phyloP scores from a whole-genome alignment of 352 stramenopile genomes.

The Albugo candida region DNA sequence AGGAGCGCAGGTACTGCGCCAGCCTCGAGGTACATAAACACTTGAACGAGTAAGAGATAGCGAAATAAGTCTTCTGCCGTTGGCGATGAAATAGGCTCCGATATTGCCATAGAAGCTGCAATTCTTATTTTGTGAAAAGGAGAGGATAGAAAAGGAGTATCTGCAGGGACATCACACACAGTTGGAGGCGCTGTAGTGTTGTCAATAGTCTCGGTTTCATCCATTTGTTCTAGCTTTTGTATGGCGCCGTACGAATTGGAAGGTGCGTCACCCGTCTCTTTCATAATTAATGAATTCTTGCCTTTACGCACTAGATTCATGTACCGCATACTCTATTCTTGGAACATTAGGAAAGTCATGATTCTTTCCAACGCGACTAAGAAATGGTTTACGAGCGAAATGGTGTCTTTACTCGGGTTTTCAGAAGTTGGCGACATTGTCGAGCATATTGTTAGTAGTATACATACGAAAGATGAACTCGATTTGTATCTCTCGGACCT shows the following conservation, averaged over 20 bases:
- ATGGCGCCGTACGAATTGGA: too few relatives aligned
- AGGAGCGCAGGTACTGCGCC: constrained; percentile 67
- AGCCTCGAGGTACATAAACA: constrained; percentile 76
- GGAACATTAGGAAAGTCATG: not conserved
- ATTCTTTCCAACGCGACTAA: not conserved
- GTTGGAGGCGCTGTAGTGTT: too few relatives aligned
- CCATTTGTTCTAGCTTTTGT: too few relatives aligned
- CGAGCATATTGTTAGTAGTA: constrained; percentile 23
- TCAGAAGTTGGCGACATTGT: constrained; percentile 51
- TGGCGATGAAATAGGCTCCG: too few relatives aligned
- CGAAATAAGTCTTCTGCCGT: constrained; percentile 61
- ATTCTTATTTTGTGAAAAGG: too few relatives aligned
- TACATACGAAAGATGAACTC: constrained; percentile 23
- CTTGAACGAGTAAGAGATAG: constrained; percentile 64
- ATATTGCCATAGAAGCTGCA: too few relatives aligned
- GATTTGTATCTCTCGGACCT: constrained; percentile 45
- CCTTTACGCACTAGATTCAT: not conserved
- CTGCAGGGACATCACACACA: too few relatives aligned
- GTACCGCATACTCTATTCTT: not conserved
- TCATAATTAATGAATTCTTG: constrained; percentile 29
- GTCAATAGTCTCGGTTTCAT: too few relatives aligned
- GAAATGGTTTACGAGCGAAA: not conserved
- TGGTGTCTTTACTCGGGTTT: constrained; percentile 21
- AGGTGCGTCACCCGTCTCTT: constrained; percentile 24
- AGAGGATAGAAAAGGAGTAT: too few relatives aligned